A percentile compares a stretch with the other conserved stretches of the same genome.
phyloP scores from a whole-genome alignment of 352 stramenopile species.

The Phytophthora fragariaefolia region DNA sequence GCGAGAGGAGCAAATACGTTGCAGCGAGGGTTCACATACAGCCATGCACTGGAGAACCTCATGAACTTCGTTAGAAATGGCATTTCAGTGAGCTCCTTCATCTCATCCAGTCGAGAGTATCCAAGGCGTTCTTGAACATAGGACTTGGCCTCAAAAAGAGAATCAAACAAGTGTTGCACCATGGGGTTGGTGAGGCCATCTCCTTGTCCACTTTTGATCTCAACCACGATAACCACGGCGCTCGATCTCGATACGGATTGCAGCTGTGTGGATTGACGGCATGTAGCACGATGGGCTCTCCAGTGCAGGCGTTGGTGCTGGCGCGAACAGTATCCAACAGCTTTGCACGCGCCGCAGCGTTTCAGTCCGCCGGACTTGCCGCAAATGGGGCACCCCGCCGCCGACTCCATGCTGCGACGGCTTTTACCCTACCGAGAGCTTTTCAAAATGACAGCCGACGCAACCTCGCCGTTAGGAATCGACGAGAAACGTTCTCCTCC shows the following conservation, averaged over 20 bases:
- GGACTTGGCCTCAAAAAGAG: background rate
- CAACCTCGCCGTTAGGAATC: too few relatives aligned
- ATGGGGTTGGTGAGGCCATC: background rate
- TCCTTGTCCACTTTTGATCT: background rate
- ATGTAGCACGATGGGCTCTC: background rate
- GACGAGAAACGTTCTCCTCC: too few relatives aligned
- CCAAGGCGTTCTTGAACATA: background rate
- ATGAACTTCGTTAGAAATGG: background rate
- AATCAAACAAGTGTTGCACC: background rate
- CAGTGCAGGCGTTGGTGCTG: background rate
- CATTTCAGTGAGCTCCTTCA: background rate
- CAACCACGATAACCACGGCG: background rate
- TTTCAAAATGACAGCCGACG: too few relatives aligned
- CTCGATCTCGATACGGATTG: too few relatives aligned
- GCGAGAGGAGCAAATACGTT: background rate
- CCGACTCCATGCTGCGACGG: background rate
- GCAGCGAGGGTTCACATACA: background rate
- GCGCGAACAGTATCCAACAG: background rate
- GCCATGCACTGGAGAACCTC: background rate
- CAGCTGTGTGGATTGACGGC: background rate
- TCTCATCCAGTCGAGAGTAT: background rate
- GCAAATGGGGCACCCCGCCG: background rate
- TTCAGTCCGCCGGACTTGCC: background rate
- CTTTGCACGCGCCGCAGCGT: background rate
- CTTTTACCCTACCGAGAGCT: too few relatives aligned